Evolutionary conservation across 2,329 filamentous ascomycete genomes (phyloP).

Genomic region (Apiospora malaysiana): DNA sequence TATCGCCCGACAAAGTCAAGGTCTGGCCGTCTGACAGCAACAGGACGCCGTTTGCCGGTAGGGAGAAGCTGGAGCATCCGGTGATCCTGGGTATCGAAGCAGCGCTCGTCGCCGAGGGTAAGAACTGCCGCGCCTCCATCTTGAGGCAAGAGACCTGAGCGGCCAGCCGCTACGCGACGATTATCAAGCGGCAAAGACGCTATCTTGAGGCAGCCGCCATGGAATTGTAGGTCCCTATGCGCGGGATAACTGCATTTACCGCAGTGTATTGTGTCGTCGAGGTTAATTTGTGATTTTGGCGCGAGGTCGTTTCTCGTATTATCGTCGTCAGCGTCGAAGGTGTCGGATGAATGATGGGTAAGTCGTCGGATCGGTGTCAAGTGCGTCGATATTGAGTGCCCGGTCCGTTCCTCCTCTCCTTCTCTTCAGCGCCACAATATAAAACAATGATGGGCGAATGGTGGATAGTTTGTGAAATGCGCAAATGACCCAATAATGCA

Average conservation of each 20-base stretch:
- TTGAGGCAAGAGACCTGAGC: conserved; percentile 31
- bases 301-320: not conserved
- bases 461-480: not conserved
- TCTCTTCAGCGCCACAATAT: conserved; percentile 7
- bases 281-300: not conserved
- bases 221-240: conserved; percentile 35
- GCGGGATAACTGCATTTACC: conserved; percentile 13
- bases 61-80: conserved; percentile 47
- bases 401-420: not conserved
- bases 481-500: not conserved
- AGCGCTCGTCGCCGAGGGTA: conserved; percentile 36
- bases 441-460: not conserved
- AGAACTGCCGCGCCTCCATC: conserved; percentile 34
- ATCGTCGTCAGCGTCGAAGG: not conserved
- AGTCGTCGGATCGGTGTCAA: not conserved
- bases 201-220: conserved; percentile 43
- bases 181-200: conserved; percentile 33
- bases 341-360: not conserved
- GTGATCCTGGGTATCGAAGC: conserved; percentile 32
- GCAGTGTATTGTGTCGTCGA: not conserved
- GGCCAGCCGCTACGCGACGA: conserved; percentile 37
- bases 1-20: conserved; percentile 64
- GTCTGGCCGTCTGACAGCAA: conserved; percentile 58
- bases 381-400: not conserved
- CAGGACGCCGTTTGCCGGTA: conserved; percentile 53